Conservation (phyloP, 106 monocot genomes). For the Dendrobium officinale region DNA sequence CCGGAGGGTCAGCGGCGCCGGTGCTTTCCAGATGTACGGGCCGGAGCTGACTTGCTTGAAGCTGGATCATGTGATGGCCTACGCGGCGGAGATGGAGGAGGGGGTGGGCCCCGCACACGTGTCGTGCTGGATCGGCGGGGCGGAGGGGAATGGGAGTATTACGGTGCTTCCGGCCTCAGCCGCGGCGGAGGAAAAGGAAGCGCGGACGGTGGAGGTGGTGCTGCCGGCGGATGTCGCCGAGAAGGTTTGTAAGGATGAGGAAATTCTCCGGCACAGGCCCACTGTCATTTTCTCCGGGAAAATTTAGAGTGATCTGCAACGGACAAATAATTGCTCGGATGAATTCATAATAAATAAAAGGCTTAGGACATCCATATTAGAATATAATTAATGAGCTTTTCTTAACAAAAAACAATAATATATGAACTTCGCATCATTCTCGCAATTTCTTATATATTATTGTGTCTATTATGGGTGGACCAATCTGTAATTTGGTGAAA, state of each 20-base stretch:
- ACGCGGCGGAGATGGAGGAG: conserved; percentile 20
- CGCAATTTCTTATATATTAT: no score
- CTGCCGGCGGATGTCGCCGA: conserved; percentile 35
- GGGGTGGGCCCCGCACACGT: conserved; percentile 39
- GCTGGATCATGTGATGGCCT: conserved; percentile 34
- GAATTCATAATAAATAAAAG: no score
- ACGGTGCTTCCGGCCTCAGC: conserved; percentile 25
- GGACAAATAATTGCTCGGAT: no score
- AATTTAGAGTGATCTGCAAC: not conserved
- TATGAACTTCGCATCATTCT: no score
- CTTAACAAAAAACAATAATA: no score
- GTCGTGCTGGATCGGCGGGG: conserved; percentile 23
- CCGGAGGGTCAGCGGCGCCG: not conserved
- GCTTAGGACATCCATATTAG: no score
- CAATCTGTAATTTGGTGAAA: no score
- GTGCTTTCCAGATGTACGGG: conserved; percentile 50
- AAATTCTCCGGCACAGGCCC: conserved; percentile 31
- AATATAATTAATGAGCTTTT: no score
- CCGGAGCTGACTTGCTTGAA: conserved; percentile 54
- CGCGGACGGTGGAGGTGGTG: conserved; percentile 40
- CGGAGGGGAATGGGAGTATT: conserved; percentile 38
- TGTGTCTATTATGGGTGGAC: no score
- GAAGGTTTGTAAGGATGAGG: conserved; percentile 32
- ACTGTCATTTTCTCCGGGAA: conserved; percentile 1
- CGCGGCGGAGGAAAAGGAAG: conserved; percentile 12